Evolutionary conservation across 2,329 filamentous ascomycete species (phyloP).

Genomic region (Stagonosporopsis vannaccii): DNA sequence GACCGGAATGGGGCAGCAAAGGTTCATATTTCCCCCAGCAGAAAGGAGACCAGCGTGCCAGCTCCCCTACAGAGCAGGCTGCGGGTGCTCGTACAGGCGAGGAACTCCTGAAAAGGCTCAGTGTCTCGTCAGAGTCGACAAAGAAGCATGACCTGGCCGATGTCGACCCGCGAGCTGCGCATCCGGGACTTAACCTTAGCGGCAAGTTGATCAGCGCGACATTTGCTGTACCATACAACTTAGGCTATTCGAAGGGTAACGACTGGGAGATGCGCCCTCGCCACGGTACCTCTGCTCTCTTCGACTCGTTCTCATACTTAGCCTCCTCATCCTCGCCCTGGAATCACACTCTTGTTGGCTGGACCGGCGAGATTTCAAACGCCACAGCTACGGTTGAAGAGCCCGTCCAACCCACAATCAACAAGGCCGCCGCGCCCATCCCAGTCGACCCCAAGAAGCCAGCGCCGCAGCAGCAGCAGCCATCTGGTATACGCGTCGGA

Average conservation of each 20-base stretch:
- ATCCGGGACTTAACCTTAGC: slow-evolving; percentile 65
- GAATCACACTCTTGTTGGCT: slow-evolving; percentile 92
- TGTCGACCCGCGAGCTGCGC: slow-evolving; percentile 61
- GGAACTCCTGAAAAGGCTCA: slow-evolving; percentile 62
- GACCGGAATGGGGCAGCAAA: slow-evolving; percentile 43
- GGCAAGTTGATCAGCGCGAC: slow-evolving; percentile 70
- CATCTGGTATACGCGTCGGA: slow-evolving; percentile 75
- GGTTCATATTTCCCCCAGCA: slow-evolving; percentile 44
- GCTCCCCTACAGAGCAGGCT: slow-evolving; percentile 52
- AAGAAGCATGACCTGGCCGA: slow-evolving; percentile 54
- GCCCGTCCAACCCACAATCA: slow-evolving; percentile 63
- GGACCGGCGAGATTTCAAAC: slow-evolving; percentile 80
- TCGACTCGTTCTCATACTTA: slow-evolving; percentile 88
- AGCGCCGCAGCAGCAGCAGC: slow-evolving; percentile 63
- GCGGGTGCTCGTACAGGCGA: slow-evolving; percentile 56
- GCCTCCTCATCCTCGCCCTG: slow-evolving; percentile 83
- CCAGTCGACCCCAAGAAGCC: slow-evolving; percentile 70
- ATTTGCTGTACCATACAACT: slow-evolving; percentile 68
- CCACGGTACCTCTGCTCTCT: slow-evolving; percentile 87
- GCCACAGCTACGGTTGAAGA: slow-evolving; percentile 33
- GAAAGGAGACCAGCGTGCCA: slow-evolving; percentile 25
- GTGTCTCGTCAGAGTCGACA: slow-evolving; percentile 49
- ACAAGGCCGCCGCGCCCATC: slow-evolving; percentile 79
- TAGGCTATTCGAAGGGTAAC: slow-evolving; percentile 59
- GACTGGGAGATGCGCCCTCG: slow-evolving; percentile 76